Evolutionary conservation across 2,329 filamentous ascomycete genomes (phyloP), one percentile per base, ranked within the genome.

Genomic region (Hirsutella thompsonii): DNA sequence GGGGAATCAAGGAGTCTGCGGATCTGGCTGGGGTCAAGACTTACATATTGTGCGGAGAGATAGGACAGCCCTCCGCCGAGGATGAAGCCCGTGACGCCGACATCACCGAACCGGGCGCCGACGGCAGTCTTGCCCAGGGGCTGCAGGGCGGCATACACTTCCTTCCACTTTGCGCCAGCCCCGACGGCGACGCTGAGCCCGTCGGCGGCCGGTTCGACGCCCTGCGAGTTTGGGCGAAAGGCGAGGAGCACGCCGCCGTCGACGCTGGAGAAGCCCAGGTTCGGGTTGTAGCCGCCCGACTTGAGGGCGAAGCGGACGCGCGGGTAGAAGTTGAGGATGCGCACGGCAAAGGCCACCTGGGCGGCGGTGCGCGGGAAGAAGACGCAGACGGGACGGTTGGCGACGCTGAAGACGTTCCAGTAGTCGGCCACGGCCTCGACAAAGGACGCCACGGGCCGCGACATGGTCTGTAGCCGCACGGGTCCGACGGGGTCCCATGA

Each of bases 251-350:
- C 58, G 0, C 70, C 70, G 2, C 57, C 64, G 13, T 64, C 53
- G 37, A 70, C 67, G 47, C 66, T 77, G 2, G 72, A 64, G 32
- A 67, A 68, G 45, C 68, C 67, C 16, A 68, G 61, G 49, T 75
- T 74, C 4, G 72, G 68, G 42, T 69, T 72, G 54, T 79, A 74
- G 1, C 74, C 75, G 21, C 74, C 74, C 8, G 69, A 69, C 47
- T 73, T 71, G 47, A 74, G 55, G 6, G 74, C 72, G 46, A 79
- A 79, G 3, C 53, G 55, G 41, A 68, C 69, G 30, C 63, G 59
- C 1, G 43, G 41, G 34, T 64, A 64, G 28, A 64, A 54, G 8
- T 60, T 62, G 11, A 79, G 61, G 23, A 69, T 59, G 20, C 61
- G 63, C 37, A 79, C 61, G n/a, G 74, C 63, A 9, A 62, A 60